phyloP scores from a whole-genome alignment of 495 filamentous ascomycete genomes.

The Neurospora sp. region DNA sequence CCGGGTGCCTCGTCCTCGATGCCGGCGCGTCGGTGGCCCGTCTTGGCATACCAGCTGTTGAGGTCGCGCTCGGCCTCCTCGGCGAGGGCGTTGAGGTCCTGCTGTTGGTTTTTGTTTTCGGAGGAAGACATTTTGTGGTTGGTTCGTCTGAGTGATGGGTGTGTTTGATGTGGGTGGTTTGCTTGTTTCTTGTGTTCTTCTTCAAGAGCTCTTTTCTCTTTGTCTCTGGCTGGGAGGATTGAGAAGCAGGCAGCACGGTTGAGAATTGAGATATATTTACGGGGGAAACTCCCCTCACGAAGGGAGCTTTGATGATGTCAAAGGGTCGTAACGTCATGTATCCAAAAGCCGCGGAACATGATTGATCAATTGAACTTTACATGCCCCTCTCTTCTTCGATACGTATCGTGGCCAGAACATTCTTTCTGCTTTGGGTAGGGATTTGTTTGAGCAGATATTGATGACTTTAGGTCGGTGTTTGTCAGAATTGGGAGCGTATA shows the following conservation, averaged over 20 bases:
- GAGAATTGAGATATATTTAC: not conserved
- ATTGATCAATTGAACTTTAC: not conserved
- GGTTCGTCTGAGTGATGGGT: not conserved
- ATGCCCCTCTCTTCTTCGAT: not conserved
- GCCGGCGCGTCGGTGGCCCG: conserved; percentile 18
- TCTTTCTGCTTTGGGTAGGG: not conserved
- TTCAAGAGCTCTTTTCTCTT: not conserved
- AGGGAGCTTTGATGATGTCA: not conserved
- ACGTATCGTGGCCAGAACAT: not conserved
- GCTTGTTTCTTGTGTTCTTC: not conserved
- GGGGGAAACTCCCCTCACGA: not conserved
- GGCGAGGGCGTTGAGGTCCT: conserved; percentile 25
- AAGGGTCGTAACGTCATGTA: not conserved
- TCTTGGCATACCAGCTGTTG: conserved; percentile 34
- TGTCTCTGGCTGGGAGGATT: not conserved
- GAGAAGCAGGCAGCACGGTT: not conserved
- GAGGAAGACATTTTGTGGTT: not conserved
- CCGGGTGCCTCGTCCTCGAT: conserved; percentile 22
- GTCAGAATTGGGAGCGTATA: not conserved
- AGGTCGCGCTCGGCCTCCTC: conserved; percentile 39
- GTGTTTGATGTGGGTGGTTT: not conserved
- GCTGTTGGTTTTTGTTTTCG: not conserved
- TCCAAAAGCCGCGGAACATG: not conserved
- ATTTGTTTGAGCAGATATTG: not conserved
- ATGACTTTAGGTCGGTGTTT: not conserved